phyloP scores from a whole-genome alignment of 176 grass and related monocot genomes.

The Echinochloa phyllopogon region DNA sequence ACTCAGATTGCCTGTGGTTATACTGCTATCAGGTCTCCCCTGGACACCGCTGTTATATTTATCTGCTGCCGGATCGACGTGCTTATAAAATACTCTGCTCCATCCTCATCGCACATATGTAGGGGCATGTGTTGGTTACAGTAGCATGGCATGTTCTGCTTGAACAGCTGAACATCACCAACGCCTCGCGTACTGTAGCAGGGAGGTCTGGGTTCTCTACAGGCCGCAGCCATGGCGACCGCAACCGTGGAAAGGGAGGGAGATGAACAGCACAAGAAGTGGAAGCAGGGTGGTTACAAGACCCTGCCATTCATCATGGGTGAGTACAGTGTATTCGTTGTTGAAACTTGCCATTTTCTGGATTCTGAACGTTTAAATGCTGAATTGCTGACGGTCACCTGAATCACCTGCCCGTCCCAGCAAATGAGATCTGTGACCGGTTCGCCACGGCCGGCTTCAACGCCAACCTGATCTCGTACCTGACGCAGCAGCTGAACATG shows the following conservation, averaged over 20 bases:
- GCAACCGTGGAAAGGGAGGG: neutral
- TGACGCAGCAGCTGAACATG: constrained; percentile 71
- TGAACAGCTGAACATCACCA: neutral
- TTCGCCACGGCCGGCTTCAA: constrained; percentile 61
- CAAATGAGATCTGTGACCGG: constrained; percentile 64
- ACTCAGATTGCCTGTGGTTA: neutral
- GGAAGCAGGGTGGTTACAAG: constrained; percentile 65
- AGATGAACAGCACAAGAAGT: constrained; percentile 36
- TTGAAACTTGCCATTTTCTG: neutral
- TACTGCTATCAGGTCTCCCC: neutral
- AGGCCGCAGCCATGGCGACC: constrained; percentile 25
- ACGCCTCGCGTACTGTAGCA: neutral
- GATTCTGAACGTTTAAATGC: neutral
- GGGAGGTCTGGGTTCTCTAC: neutral
- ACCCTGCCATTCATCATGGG: constrained; percentile 80
- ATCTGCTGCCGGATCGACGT: neutral
- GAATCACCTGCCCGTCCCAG: constrained; percentile 24
- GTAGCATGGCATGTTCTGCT: neutral
- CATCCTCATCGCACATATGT: neutral
- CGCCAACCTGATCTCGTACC: constrained; percentile 78
- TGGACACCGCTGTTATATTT: neutral
- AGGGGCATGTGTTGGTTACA: constrained; percentile 8
- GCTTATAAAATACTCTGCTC: constrained; percentile 20
- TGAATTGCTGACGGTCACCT: neutral
- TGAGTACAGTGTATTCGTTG: constrained; percentile 18